Evolutionary conservation across 768 basidiomycete genomes (phyloP).

Genomic region (Xerocomellus chrysenteron): DNA sequence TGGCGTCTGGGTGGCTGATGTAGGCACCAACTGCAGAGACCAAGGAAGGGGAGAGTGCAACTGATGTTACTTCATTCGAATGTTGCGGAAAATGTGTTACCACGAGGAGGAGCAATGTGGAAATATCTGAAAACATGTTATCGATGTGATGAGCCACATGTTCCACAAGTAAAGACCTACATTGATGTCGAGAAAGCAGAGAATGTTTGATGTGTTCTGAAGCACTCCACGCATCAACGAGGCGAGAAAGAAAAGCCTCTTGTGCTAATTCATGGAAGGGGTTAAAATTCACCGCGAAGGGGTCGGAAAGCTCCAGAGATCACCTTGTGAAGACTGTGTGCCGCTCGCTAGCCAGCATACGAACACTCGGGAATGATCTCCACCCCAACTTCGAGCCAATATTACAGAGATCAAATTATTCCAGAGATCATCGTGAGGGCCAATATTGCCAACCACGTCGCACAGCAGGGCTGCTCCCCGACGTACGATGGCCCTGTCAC

Average conservation of each 20-base stretch:
- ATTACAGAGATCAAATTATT: constrained; percentile 46
- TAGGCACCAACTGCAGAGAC: constrained; percentile 71
- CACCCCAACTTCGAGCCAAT: constrained; percentile 57
- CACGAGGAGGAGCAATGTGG: constrained; percentile 64
- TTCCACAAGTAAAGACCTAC: constrained; percentile 44
- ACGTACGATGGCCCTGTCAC: constrained; percentile 45
- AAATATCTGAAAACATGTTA: constrained; percentile 54
- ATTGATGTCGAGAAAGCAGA: constrained; percentile 68
- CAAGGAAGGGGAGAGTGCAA: constrained; percentile 59
- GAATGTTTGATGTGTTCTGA: constrained; percentile 81
- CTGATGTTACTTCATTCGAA: constrained; percentile 43
- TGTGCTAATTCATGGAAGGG: constrained; percentile 35
- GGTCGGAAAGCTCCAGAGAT: constrained; percentile 18
- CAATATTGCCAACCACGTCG: constrained; percentile 52
- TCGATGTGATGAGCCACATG: not conserved
- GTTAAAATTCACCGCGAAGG: constrained; percentile 1
- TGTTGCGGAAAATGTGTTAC: constrained; percentile 58
- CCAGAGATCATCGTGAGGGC: constrained; percentile 50
- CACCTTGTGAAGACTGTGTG: constrained; percentile 32
- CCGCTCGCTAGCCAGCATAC: constrained; percentile 67
- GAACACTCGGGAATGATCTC: constrained; percentile 59
- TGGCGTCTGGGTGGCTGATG: constrained; percentile 71
- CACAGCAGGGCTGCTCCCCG: constrained; percentile 55
- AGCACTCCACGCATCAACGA: constrained; percentile 70
- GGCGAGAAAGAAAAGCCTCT: constrained; percentile 43